Evolutionary conservation across 441 rosid genomes (phyloP), one percentile per base, ranked within the genome.

Genomic region (Pelargonium myrrhifolium): DNA sequence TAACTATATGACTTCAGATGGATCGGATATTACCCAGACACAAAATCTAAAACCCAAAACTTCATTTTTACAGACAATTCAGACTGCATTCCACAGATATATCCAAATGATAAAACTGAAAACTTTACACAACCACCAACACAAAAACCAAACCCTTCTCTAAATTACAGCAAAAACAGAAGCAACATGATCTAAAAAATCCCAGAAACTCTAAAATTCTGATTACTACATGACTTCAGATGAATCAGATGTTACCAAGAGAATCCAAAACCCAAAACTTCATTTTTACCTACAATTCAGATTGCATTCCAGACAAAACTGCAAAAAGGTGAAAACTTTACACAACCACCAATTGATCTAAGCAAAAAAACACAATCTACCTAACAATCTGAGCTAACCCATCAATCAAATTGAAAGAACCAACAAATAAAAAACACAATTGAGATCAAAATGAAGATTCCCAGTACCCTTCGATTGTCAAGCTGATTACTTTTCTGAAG

Each of bases 401-500:
- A 47, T 9, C 15, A 47, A 47, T 14, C 55, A 47, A 47, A 47
- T 47, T 5, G 3, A 9, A 3, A 45, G 51, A 45, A 45, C 17
- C 14, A 47, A 47, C 3, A 0, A 4, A 56, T 2, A 56, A 58
- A 58, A 59, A 0, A 20, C 1, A 21, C 62, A 62, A 39, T 39
- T 0, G 31, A 73, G 72, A 64, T 64, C 65, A 59, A 45, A 64
- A 42, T 66, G 69, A 49, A 43, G 72, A 47, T 73, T 24, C 28
- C 2, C 28, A 24, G 28, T 24, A 24, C 28, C 28, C 28, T 24
- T 24, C 28, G 28, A 24, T 24, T 24, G 28, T 24, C 28, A 24
- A 24, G 28, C 28, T 24, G 28, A 24, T 1, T 24, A 2, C 28
- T 24, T 24, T 24, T 55, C 21, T 55, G 21, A 8, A 55, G 76